phyloP scores from a whole-genome alignment of 2,329 filamentous ascomycete species.

The Onygena corvina region DNA sequence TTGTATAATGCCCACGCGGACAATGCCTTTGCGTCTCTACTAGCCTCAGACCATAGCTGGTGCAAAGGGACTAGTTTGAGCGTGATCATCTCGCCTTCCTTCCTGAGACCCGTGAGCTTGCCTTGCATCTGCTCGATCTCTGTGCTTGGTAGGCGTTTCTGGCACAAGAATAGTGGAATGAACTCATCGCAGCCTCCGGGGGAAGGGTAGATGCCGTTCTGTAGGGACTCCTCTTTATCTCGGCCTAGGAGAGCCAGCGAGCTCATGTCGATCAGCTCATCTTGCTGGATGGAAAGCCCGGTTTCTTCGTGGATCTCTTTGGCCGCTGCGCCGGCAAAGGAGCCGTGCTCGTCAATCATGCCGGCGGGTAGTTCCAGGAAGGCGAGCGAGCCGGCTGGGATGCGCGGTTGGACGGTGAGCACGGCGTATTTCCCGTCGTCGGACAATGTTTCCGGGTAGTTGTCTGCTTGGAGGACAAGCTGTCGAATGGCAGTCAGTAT shows the following conservation, averaged over 20 bases:
- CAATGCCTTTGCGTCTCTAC: constrained; percentile 45
- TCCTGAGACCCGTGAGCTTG: constrained; percentile 42
- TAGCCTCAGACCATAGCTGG: constrained; percentile 43
- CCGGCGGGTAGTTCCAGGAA: constrained; percentile 49
- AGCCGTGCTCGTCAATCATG: constrained; percentile 46
- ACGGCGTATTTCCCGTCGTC: constrained; percentile 37
- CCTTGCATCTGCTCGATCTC: constrained; percentile 42
- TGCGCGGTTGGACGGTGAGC: constrained; percentile 46
- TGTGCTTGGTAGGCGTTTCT: constrained; percentile 39
- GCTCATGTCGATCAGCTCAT: constrained; percentile 45
- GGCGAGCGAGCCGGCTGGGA: constrained; percentile 43
- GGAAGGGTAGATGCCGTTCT: constrained; percentile 42
- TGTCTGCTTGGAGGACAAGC: constrained; percentile 45
- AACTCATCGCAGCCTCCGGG: constrained; percentile 49
- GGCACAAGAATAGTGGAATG: constrained; percentile 44
- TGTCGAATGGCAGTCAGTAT: constrained; percentile 16
- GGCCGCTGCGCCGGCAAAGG: constrained; percentile 44
- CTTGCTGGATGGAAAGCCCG: constrained; percentile 38
- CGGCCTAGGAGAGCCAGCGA: constrained; percentile 32
- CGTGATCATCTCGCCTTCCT: constrained; percentile 48
- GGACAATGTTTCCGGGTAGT: constrained; percentile 28
- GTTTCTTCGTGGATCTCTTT: constrained; percentile 49
- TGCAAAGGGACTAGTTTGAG: constrained; percentile 43
- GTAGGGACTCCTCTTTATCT: constrained; percentile 30
- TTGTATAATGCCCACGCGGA: constrained; percentile 45